Evolutionary conservation across 768 basidiomycete species (phyloP), one percentile per base, ranked within the genome.

Genomic region (Amanita polypyramis): DNA sequence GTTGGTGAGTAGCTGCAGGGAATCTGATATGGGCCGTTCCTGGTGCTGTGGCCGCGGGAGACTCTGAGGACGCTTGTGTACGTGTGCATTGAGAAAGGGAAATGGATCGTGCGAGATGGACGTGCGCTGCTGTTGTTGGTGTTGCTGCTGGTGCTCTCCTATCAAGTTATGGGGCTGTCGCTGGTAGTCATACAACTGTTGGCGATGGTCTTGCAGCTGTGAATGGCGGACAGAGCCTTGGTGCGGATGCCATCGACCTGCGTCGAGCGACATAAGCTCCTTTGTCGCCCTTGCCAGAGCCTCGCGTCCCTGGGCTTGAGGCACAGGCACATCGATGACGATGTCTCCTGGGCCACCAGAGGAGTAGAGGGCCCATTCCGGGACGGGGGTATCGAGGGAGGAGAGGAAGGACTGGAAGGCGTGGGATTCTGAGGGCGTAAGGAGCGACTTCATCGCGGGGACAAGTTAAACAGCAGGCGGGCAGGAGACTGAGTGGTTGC

Each of bases 231-330:
- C 21, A 35, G 42, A 29, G 15, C 9, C 7, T 19, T n/a, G 8
- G 19, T 23, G 2, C 17, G 27, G 25, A 15, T 50, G 48, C 70
- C 67, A 79, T 5, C 58, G 63, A 11, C 62, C 69, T 21, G 67
- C 54, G 50, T 83, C 83, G 21, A 88, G 70, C 3, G 83, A 70
- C 80, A 91, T 87, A 37, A 91, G 76, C 62, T 89, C 85, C 62
- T 85, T 87, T 0, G 87, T 90, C 0, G 86, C 86, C 63, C 82
- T 84, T 45, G 82, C 66, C 46, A 91, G 73, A 1, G 80, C 79
- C 46, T 84, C 79, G 49, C 69, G 78, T 51, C 76, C 77, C 48
- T 67, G 75, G 45, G 73, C 62, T 9, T 65, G 59, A 12, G 56
- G 50, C 3, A 60, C 53, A 23, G 54, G 30, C 9, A 50, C 54